These are phyloP conservation scores for Dovyalis caffra DNA, from an alignment of 345 rosid genomes.

Conservation along the genomic window DNA sequence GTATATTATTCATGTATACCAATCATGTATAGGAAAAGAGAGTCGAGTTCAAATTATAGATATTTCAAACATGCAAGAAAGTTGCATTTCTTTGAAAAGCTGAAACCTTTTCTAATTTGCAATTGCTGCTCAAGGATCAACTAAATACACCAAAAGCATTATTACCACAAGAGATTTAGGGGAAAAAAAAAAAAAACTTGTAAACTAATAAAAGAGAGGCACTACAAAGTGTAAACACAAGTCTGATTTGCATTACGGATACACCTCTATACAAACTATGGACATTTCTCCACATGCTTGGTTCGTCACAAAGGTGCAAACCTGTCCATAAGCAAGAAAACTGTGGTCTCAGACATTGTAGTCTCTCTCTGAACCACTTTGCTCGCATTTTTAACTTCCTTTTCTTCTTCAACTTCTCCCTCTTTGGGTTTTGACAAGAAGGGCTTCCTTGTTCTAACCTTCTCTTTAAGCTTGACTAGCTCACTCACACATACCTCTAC, in stretches of 20 bases:
- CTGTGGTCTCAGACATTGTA: constrained; percentile 62
- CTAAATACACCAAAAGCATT: too few relatives aligned
- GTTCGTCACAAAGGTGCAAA: constrained; percentile 60
- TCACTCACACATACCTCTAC: constrained; percentile 54
- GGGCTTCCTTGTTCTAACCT: constrained; percentile 35
- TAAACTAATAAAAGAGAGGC: not conserved
- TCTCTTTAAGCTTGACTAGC: constrained; percentile 54
- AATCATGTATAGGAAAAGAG: not conserved
- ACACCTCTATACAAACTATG: not conserved
- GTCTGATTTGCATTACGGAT: not conserved
- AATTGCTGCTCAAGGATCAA: too few relatives aligned
- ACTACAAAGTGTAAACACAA: not conserved
- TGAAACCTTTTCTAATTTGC: too few relatives aligned
- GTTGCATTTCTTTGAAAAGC: not conserved
- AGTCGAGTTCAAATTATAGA: not conserved
- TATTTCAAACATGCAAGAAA: not conserved
- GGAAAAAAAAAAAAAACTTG: too few relatives aligned
- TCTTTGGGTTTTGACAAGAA: constrained; percentile 26
- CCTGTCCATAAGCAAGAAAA: constrained; percentile 76
- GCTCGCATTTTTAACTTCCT: constrained; percentile 17
- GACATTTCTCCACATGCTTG: not conserved
- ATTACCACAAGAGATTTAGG: too few relatives aligned
- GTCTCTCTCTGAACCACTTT: constrained; percentile 24
- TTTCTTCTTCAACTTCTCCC: constrained; percentile 13
- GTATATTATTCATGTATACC: not conserved